These are phyloP conservation scores for Paramyrothecium roridum DNA, from an alignment of 2,329 filamentous ascomycete genomes.

Conservation along the genomic window DNA sequence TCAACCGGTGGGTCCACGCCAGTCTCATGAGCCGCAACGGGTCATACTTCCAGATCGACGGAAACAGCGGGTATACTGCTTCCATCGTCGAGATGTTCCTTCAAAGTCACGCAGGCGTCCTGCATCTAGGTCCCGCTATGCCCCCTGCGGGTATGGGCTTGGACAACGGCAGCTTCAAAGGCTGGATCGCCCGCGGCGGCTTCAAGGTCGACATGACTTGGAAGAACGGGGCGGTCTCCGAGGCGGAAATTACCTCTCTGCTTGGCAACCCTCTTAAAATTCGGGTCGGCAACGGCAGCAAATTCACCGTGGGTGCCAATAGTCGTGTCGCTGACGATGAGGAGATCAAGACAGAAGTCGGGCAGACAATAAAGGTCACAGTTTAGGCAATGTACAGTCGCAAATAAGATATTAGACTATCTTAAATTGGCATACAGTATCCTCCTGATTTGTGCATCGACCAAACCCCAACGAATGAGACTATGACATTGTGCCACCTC, in stretches of 20 bases:
- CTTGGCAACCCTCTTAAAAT: background rate
- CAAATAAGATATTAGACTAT: too few species aligned
- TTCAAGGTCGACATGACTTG: conserved; percentile 15
- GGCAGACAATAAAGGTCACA: background rate
- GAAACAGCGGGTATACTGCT: conserved; percentile 42
- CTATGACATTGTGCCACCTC: too few species aligned
- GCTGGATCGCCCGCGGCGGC: conserved; percentile 13
- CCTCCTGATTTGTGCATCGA: too few species aligned
- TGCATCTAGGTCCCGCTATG: conserved; percentile 19
- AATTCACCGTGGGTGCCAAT: background rate
- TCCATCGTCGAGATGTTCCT: conserved; percentile 41
- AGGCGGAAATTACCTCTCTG: background rate
- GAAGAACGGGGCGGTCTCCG: conserved; percentile 13
- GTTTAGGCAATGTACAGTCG: background rate
- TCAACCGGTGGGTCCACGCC: background rate
- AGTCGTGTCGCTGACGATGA: background rate
- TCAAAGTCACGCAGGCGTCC: conserved; percentile 25
- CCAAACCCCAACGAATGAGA: too few species aligned
- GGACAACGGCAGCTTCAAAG: conserved; percentile 13
- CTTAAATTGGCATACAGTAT: too few species aligned
- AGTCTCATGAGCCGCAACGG: conserved; percentile 8
- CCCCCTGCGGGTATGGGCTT: conserved; percentile 7
- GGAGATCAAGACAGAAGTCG: background rate
- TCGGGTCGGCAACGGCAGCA: background rate
- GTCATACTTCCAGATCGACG: conserved; percentile 23